Evolutionary conservation across 73 alveolate species (phyloP), one percentile per base, ranked within the genome.

Genomic region (Paramecium sexaurelia): DNA sequence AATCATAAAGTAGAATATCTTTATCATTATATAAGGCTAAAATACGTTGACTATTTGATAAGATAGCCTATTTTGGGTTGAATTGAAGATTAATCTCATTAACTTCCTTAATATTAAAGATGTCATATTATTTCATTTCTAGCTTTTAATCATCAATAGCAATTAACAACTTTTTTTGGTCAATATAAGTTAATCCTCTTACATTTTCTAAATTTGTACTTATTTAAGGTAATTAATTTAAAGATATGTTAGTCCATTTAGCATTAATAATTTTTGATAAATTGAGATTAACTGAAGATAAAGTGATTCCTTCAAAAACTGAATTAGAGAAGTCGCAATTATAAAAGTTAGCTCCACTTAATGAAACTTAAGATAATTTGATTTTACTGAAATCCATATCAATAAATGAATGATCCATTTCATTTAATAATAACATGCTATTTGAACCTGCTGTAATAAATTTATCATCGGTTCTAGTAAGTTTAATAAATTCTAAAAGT

Each of bases 301-400:
- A 6, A 4, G 20, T 66, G 0, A 66, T 19, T 0, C 43, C 43
- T 32, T 19, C 24, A 24, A 66, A 66, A 66, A 10, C 24, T 11
- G 83, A 66, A 66, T 24, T 66, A 19, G 83, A 19, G 3, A 66
- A 66, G 17, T 66, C 43, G 7, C 47, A 29, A 66, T 66, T 66
- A 32, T 11, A 66, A 73, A 73, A 73, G 15, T 73, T 73, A 3
- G 56, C 56, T 37, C 87, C 87, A 32, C 57, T 32, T 13, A 73
- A 35, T 29, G 39, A 15, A 1, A 35, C 57, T 13, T 73, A 11
- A 3, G 32, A 5, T 35, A 73, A 13, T 29, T 32, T 35, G 13
- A 73, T 73, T 10, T 73, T 73, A 5, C 66, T 73, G 0, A 73
- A 35, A 73, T 73, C 87, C 45, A 29, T 73, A 73, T 73, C 56